These are phyloP conservation scores for Pleurotus tuber-regium DNA, from an alignment of 768 basidiomycete species.

Conservation along the genomic window DNA sequence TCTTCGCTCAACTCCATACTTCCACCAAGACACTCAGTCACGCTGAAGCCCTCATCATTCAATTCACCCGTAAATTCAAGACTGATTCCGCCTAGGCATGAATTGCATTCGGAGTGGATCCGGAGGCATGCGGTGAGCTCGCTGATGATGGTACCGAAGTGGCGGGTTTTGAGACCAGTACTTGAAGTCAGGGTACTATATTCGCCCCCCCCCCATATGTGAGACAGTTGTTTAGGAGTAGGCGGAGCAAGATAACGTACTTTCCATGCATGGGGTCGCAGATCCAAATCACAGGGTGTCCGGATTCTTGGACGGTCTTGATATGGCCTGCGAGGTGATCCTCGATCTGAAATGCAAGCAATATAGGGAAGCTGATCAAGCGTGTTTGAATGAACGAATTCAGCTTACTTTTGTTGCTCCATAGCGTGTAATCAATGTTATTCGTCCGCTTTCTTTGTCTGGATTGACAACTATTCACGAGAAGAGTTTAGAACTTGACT, in stretches of 20 bases:
- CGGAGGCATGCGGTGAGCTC: conserved; percentile 82
- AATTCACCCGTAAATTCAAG: conserved; percentile 93
- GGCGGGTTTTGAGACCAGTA: conserved; percentile 83
- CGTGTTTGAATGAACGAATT: neutral
- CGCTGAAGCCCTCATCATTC: conserved; percentile 87
- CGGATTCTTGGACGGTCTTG: conserved; percentile 69
- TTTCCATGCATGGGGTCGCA: conserved; percentile 99
- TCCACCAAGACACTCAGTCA: conserved; percentile 95
- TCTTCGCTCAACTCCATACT: conserved; percentile 94
- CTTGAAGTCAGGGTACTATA: conserved; percentile 78
- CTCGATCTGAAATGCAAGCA: conserved; percentile 52
- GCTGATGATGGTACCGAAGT: conserved; percentile 84
- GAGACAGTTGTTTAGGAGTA: too few relatives aligned
- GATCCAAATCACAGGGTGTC: conserved; percentile 90
- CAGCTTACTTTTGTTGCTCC: conserved; percentile 79
- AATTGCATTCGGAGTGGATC: conserved; percentile 74
- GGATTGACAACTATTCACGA: conserved; percentile 79
- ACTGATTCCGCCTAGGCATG: conserved; percentile 79
- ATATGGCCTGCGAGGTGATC: conserved; percentile 79
- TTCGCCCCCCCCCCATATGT: too few relatives aligned
- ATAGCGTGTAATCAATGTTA: conserved; percentile 92
- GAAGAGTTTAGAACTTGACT: neutral
- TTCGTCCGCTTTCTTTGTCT: conserved; percentile 72
- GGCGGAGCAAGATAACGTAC: conserved; percentile 59
- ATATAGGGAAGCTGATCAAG: neutral